These are phyloP conservation scores for Verbascum thapsus DNA, from an alignment of 257 asterid species.

Conservation along the genomic window DNA sequence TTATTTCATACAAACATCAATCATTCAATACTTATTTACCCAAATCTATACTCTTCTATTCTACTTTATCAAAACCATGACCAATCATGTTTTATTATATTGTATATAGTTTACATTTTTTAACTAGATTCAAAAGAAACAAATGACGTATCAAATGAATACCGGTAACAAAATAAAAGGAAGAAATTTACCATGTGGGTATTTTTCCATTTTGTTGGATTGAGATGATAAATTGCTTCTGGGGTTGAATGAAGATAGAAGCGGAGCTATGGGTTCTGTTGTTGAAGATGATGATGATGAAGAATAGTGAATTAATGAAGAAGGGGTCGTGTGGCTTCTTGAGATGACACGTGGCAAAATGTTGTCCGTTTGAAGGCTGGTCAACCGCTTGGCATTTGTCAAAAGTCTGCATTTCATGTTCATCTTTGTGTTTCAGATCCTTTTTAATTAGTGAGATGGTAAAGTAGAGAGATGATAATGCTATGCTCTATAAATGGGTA, in stretches of 20 bases:
- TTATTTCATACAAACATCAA: too few species aligned
- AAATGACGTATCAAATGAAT: too few species aligned
- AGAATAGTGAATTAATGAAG: not conserved
- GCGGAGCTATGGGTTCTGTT: not conserved
- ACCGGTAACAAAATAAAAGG: not conserved
- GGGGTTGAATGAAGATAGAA: slow-evolving; percentile 21
- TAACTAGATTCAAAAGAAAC: not conserved
- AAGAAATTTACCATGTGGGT: slow-evolving; percentile 39
- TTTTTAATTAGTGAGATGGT: too few species aligned
- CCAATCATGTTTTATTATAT: too few species aligned
- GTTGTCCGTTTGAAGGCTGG: slow-evolving; percentile 40
- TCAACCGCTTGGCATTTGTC: not conserved
- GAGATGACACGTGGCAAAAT: slow-evolving; percentile 49
- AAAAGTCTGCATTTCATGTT: not conserved
- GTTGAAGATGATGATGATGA: not conserved
- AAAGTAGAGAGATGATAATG: not conserved
- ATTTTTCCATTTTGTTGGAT: slow-evolving; percentile 43
- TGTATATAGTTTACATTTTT: too few species aligned
- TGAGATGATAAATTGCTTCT: slow-evolving; percentile 2
- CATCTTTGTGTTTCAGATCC: slow-evolving; percentile 7
- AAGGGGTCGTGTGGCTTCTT: slow-evolving; percentile 31
- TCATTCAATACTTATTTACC: too few species aligned
- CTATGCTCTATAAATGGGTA: too few species aligned
- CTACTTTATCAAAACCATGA: too few species aligned
- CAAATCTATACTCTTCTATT: too few species aligned